Evolutionary conservation across 2,329 filamentous ascomycete species (phyloP), one percentile per base, ranked within the genome.

Genomic region (Penicillium aurantiogriseum): DNA sequence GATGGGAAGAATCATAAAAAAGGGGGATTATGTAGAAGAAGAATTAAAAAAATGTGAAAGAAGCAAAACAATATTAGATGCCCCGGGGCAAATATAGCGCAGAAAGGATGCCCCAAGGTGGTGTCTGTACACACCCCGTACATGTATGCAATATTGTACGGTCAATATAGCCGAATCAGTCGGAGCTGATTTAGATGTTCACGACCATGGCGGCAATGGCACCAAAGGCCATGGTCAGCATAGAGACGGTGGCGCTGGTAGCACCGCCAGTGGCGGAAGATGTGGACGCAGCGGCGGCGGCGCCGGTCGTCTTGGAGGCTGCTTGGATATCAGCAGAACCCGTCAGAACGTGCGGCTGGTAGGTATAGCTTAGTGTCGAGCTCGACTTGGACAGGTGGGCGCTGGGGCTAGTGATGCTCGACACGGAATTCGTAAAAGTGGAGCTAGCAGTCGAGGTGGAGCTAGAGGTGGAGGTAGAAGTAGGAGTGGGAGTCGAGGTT

Each of bases 271-370:
- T 50, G 6, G 60, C 52, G 6, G 63, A 36, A 10, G 66, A 63
- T 13, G 65, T 54, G 5, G 57, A 54, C 2, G 56, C 31, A 11
- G 45, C 56, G 13, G 64, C 57, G 25, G 44, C 36, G 15, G 42
- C 52, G 15, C 53, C 59, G 27, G 57, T 53, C 13, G 59, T 62
- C 27, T 56, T 51, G 15, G 60, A 57, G 42, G 52, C 21, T 51
- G 42, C 36, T 29, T 56, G 51, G 42, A 67, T 64, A 40, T 61
- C 60, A 44, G 59, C 58, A 25, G 58, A 62, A 45, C 58, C 63
- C 17, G 65, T 67, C 54, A 67, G 64, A n/a, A 70, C 64, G 42
- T 72, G 70, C 2, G 70, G 68, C 23, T 63, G 61, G 48, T 72
- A 69, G 44, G 63, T 69, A 55, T 70, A 71, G 66, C 65, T 66